Conservation (phyloP, 352 stramenopile species). For the Pythium monospermum region DNA sequence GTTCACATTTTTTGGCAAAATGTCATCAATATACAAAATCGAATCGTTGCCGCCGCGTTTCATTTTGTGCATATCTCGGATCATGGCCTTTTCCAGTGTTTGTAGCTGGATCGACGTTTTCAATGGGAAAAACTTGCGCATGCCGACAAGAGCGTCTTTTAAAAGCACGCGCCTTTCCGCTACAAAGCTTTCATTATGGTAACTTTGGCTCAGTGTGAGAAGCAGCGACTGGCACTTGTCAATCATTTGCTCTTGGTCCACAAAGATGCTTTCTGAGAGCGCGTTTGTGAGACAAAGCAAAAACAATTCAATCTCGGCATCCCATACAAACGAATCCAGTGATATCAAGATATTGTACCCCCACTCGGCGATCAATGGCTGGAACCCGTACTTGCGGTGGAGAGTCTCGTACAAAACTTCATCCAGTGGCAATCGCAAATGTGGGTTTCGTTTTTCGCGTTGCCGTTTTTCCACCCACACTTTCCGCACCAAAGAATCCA, state of each 20-base stretch:
- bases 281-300: slow-evolving; percentile 61
- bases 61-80: slow-evolving; percentile 78
- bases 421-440: slow-evolving; percentile 41
- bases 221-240: slow-evolving; percentile 44
- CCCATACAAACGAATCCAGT: slow-evolving; percentile 62
- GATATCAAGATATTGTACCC: slow-evolving; percentile 81
- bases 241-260: slow-evolving; percentile 72
- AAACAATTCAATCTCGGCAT: slow-evolving; percentile 78
- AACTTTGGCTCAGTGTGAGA: slow-evolving; percentile 40
- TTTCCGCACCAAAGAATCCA: slow-evolving; percentile 64
- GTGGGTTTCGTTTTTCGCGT: slow-evolving; percentile 48
- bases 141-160: slow-evolving; percentile 65
- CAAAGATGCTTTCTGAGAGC: slow-evolving; percentile 61
- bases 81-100: slow-evolving; percentile 68
- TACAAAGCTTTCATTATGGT: slow-evolving; percentile 52
- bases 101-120: slow-evolving; percentile 72
- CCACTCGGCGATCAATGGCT: slow-evolving; percentile 78
- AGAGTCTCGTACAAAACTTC: slow-evolving; percentile 74
- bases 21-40: slow-evolving; percentile 69
- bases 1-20: slow-evolving; percentile 39
- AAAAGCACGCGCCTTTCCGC: slow-evolving; percentile 47
- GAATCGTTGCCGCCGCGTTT: slow-evolving; percentile 64
- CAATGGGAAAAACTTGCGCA: slow-evolving; percentile 75
- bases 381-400: slow-evolving; percentile 75
- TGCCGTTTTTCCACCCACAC: slow-evolving; percentile 76